Percentiles rank a stretch among this genome's conserved stretches.
Conservation (phyloP, 768 basidiomycete genomes). For the Rhizopogon vinicolor region DNA sequence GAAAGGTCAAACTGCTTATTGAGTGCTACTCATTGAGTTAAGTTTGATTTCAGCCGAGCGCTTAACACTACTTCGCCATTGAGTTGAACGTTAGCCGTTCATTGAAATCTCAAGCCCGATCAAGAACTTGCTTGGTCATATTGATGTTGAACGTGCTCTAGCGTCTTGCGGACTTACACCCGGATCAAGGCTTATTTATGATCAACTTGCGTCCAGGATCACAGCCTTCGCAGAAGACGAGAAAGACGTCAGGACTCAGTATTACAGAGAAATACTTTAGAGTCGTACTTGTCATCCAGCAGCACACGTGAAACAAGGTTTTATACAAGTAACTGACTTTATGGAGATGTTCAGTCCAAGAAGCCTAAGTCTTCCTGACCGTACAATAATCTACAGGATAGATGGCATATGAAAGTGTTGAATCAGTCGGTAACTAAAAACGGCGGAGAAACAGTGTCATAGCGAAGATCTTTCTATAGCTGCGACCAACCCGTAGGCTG, state of each 20-base stretch:
- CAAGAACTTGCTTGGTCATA: too few species aligned
- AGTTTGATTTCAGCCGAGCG: too few species aligned
- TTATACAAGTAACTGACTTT: background rate
- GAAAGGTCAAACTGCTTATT: too few species aligned
- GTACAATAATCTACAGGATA: background rate
- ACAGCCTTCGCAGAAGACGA: background rate
- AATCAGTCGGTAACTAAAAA: background rate
- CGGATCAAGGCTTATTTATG: background rate
- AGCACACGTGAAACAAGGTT: background rate
- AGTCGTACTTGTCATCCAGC: background rate
- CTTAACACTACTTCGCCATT: too few species aligned
- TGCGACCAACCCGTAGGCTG: slow-evolving; percentile 57
- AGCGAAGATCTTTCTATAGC: slow-evolving; percentile 33
- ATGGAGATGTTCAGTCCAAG: background rate
- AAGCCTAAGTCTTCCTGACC: background rate
- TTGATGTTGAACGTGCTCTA: too few species aligned
- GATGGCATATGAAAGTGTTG: background rate
- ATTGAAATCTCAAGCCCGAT: too few species aligned
- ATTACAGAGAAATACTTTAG: background rate
- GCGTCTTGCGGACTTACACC: background rate
- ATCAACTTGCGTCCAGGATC: too few species aligned
- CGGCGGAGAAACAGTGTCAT: background rate
- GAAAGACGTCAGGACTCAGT: background rate
- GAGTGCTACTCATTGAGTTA: too few species aligned
- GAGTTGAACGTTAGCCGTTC: too few species aligned